phyloP scores from a whole-genome alignment of 2,329 filamentous ascomycete species.

The Periglandula ipomoeae region DNA sequence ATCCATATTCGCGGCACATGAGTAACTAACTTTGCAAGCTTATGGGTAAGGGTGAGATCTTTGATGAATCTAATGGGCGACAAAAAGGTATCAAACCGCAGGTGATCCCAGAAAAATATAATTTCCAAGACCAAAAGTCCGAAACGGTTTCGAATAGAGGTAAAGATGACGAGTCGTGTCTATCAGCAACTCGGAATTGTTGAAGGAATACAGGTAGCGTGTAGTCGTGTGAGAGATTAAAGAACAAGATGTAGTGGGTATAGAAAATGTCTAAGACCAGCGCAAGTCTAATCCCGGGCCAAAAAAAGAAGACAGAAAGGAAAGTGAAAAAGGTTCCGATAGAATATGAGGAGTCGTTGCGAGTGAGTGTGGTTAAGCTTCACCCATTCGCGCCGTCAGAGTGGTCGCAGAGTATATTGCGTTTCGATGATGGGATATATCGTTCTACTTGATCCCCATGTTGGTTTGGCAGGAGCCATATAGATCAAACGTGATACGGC shows the following conservation, averaged over 20 bases:
- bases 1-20: neutral
- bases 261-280: conserved; percentile 28
- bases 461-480: conserved; percentile 9
- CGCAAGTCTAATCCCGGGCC: conserved; percentile 28
- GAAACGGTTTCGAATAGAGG: neutral
- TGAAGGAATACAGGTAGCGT: conserved; percentile 12
- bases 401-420: conserved; percentile 4
- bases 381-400: conserved; percentile 19
- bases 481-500: neutral
- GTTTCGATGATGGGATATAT: conserved; percentile 9
- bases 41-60: conserved; percentile 12
- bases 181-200: conserved; percentile 14
- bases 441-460: conserved; percentile 12
- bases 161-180: neutral
- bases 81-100: conserved; percentile 19
- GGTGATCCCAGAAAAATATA: conserved; percentile 1
- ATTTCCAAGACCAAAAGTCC: neutral
- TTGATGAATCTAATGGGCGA: conserved; percentile 20
- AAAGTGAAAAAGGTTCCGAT: conserved; percentile 12
- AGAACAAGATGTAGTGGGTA: conserved; percentile 13
- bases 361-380: neutral
- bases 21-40: neutral
- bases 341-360: neutral
- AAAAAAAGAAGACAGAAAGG: conserved; percentile 19
- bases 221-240: conserved; percentile 10